A percentile compares a stretch with the other conserved stretches of the same genome.
phyloP scores from a whole-genome alignment of 2,329 filamentous ascomycete species.

The Penicillium aurantiogriseum region DNA sequence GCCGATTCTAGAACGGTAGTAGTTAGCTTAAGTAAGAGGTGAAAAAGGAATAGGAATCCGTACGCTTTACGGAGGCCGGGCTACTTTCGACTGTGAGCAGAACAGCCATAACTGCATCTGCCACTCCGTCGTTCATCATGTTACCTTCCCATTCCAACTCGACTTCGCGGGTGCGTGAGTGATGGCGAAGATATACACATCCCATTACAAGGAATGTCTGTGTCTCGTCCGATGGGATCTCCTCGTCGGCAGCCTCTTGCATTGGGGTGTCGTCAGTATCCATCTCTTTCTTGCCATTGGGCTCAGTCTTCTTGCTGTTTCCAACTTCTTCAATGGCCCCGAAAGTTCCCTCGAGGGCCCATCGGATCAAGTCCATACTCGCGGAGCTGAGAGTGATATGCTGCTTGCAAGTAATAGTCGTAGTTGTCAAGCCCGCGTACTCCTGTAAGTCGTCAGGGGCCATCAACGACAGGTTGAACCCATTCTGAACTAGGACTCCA shows the following conservation, averaged over 20 bases:
- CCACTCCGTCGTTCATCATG: slow-evolving; percentile 94
- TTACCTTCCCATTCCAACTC: slow-evolving; percentile 98
- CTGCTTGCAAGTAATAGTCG: slow-evolving; percentile 89
- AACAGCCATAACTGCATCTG: slow-evolving; percentile 94
- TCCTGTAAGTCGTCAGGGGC: slow-evolving; percentile 92
- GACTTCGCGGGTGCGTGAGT: slow-evolving; percentile 68
- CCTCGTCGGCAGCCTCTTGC: slow-evolving; percentile 47
- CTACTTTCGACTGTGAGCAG: slow-evolving; percentile 90
- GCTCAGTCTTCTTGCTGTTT: slow-evolving; percentile 15
- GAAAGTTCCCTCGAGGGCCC: slow-evolving; percentile 93
- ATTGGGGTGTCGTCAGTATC: slow-evolving; percentile 31
- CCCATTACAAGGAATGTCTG: slow-evolving; percentile 74
- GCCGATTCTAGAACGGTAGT: slow-evolving; percentile 51
- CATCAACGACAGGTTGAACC: slow-evolving; percentile 97
- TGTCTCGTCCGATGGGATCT: slow-evolving; percentile 38
- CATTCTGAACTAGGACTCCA: slow-evolving; percentile 92
- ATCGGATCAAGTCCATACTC: slow-evolving; percentile 85
- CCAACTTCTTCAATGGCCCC: slow-evolving; percentile 68
- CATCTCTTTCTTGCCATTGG: slow-evolving; percentile 33
- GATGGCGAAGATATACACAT: slow-evolving; percentile 78
- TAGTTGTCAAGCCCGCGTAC: slow-evolving; percentile 95
- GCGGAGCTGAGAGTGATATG: slow-evolving; percentile 83
- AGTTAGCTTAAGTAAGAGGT: slow-evolving; percentile 17
- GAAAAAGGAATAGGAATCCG: slow-evolving; percentile 26
- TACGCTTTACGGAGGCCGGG: slow-evolving; percentile 89